Evolutionary conservation across 768 basidiomycete genomes (phyloP), one percentile per base, ranked within the genome.

Genomic region (Russula vinacea): DNA sequence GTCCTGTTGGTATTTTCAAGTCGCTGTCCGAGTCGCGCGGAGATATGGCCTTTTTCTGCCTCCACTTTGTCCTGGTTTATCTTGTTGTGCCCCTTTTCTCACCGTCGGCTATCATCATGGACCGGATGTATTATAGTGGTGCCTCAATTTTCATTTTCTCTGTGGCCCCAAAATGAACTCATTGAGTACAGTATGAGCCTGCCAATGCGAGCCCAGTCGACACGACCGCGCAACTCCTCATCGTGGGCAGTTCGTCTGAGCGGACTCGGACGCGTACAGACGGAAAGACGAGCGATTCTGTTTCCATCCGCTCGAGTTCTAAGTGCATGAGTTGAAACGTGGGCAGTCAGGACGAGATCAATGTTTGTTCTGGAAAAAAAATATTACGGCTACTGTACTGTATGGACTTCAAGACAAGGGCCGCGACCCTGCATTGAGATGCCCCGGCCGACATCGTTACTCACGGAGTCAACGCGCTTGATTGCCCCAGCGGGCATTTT

Each of bases 381-480:
- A 67, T 66, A 64, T 68, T 54, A 72, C 72, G 73, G 84, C 29
- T n/a, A n/a, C n/a, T n/a, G n/a, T n/a, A n/a, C n/a, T n/a, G 77
- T 1, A 70, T 75, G 0, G 80, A 80, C 62, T 85, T 5, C 79
- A 82, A 62, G 83, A 82, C 61, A 75, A 77, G 84, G 84, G 44
- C 44, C 8, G 44, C 42, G 19, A 57, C 71, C 71, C 83, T 76
- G 1, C 14, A 37, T 37, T 9, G 35, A 2, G 2, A 39, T 3
- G 24, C n/a, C 45, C 47, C 5, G 17, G 17, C 22, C 37, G 24
- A 40, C 24, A 8, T 17, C 24, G 39, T 40, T 57, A 69, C 29
- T 70, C 67, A 17, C 8, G 8, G 33, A 33, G 33, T 71, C n/a
- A 54, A 62, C 7, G 17, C 19, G 32, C 63, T 68, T 52, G 70